Evolutionary conservation across 106 monocot species (phyloP).

Genomic region (Apostasia ramifera): DNA sequence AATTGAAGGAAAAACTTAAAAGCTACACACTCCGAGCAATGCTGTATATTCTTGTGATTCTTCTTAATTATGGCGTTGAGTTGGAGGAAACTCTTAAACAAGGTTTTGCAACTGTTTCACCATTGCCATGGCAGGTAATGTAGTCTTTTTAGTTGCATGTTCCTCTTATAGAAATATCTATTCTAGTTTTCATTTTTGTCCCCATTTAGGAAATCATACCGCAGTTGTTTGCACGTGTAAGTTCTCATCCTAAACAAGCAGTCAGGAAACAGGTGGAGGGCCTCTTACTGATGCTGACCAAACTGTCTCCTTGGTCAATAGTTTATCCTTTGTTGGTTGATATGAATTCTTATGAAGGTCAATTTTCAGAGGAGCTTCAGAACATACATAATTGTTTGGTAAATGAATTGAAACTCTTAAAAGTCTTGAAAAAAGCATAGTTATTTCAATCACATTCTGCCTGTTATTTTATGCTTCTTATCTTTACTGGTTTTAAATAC

Average conservation of each 20-base stretch:
- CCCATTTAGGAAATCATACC: conserved; percentile 76
- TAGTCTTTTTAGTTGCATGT: neutral
- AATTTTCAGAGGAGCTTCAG: conserved; percentile 69
- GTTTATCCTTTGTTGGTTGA: conserved; percentile 91
- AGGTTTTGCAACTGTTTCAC: conserved; percentile 59
- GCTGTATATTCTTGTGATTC: conserved; percentile 72
- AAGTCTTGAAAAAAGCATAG: too few species aligned
- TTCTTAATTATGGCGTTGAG: conserved; percentile 82
- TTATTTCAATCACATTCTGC: neutral
- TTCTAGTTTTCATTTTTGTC: conserved; percentile 9
- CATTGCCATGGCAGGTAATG: conserved; percentile 86
- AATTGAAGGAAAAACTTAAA: conserved; percentile 38
- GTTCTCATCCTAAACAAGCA: conserved; percentile 73
- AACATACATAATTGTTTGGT: conserved; percentile 73
- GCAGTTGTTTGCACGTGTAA: conserved; percentile 88
- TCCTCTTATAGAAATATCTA: conserved; percentile 8
- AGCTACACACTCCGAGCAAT: conserved; percentile 59
- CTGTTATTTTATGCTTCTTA: neutral
- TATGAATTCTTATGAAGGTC: conserved; percentile 68
- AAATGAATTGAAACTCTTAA: conserved; percentile 1
- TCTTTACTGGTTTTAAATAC: conserved; percentile 6
- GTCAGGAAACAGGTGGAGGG: conserved; percentile 73
- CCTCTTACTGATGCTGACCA: conserved; percentile 76
- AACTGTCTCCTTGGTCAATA: conserved; percentile 78
- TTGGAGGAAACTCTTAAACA: conserved; percentile 56